Percentiles rank a stretch among this genome's conserved stretches.
These are phyloP conservation scores for Tetrapyrgos nigripes DNA, from an alignment of 1,284 basidiomycete species.

Conservation along the genomic window DNA sequence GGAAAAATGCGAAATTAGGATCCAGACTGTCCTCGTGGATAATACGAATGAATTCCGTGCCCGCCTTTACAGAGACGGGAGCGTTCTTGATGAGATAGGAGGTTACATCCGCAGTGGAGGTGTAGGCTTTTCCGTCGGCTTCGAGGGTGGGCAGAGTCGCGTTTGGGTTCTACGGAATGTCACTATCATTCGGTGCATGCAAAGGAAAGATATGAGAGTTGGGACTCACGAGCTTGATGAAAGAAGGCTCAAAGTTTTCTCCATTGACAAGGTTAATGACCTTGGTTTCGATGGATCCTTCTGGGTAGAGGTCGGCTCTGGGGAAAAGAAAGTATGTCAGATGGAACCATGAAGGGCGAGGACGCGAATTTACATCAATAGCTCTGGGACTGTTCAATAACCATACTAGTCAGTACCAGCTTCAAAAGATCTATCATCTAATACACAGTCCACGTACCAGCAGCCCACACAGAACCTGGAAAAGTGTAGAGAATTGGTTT, in stretches of 20 bases:
- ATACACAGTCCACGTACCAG: constrained; percentile 25
- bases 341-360: not conserved
- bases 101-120: constrained; percentile 55
- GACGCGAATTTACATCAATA: constrained; percentile 50
- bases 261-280: constrained; percentile 55
- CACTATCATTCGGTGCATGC: not conserved
- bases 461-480: constrained; percentile 53
- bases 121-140: constrained; percentile 49
- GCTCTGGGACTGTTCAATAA: constrained; percentile 37
- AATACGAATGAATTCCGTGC: constrained; percentile 46
- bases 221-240: constrained; percentile 53
- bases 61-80: constrained; percentile 41
- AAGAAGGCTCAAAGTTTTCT: constrained; percentile 67
- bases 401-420: not conserved
- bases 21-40: constrained; percentile 63
- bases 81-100: constrained; percentile 54
- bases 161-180: constrained; percentile 51
- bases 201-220: not conserved
- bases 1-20: constrained; percentile 60
- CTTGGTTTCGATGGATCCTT: constrained; percentile 41
- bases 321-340: not conserved
- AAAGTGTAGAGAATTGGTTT: constrained; percentile 49
- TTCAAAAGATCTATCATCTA: not conserved
- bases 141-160: constrained; percentile 63
- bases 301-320: constrained; percentile 46